Evolutionary conservation across 441 rosid species (phyloP).

Genomic region (Jatropha podagrica): DNA sequence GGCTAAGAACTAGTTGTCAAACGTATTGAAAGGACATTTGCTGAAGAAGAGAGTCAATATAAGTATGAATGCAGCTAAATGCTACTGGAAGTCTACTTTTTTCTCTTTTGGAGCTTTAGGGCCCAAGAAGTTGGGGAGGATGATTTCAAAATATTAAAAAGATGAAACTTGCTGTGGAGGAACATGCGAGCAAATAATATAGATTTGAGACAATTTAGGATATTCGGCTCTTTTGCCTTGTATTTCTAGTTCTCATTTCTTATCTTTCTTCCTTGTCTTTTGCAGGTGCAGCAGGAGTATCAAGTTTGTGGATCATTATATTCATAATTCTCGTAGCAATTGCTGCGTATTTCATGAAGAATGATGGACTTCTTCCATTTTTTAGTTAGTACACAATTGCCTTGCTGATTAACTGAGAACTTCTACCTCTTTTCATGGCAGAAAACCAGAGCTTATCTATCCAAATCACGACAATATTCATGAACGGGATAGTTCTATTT

Average conservation of each 20-base stretch:
- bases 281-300: slow-evolving; percentile 40
- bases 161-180: background rate
- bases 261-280: background rate
- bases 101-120: too few relatives aligned
- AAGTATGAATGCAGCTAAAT: background rate
- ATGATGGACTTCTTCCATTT: slow-evolving; percentile 32
- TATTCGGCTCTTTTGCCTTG: background rate
- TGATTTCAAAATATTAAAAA: background rate
- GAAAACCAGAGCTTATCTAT: background rate
- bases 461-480: too few relatives aligned
- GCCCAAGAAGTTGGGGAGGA: background rate
- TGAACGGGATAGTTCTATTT: too few relatives aligned
- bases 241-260: background rate
- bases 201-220: background rate
- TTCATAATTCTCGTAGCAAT: slow-evolving; percentile 48
- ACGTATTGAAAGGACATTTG: background rate
- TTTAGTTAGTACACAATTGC: slow-evolving; percentile 34
- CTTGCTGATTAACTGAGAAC: background rate
- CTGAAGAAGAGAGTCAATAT: background rate
- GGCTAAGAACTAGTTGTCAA: background rate
- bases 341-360: slow-evolving; percentile 44
- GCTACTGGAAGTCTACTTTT: background rate
- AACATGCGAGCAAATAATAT: too few relatives aligned
- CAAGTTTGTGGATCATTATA: slow-evolving; percentile 42
- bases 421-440: background rate